These are phyloP conservation scores for Emmonsiellopsis sp. DNA, from an alignment of 2,329 filamentous ascomycete genomes.

Conservation along the genomic window DNA sequence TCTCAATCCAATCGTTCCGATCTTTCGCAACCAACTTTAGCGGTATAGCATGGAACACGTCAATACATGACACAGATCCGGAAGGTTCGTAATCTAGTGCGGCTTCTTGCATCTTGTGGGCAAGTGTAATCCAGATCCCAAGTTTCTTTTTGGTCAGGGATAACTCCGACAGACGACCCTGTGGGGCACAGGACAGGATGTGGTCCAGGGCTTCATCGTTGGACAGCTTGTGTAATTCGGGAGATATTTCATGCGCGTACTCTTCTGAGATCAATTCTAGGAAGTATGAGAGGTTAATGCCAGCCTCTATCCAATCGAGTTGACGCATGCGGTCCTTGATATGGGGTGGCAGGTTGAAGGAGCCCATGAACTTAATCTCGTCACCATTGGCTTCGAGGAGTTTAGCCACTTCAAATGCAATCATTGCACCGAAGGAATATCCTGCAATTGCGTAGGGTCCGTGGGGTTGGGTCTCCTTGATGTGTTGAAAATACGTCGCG, in stretches of 20 bases:
- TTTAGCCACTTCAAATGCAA: slow-evolving; percentile 46
- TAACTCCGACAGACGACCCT: slow-evolving; percentile 22
- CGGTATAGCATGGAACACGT: slow-evolving; percentile 36
- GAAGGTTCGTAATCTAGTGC: slow-evolving; percentile 37
- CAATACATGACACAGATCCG: slow-evolving; percentile 28
- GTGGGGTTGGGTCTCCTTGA: slow-evolving; percentile 36
- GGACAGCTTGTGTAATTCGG: slow-evolving; percentile 1
- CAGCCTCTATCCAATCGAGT: slow-evolving; percentile 27
- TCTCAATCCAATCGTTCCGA: slow-evolving; percentile 9
- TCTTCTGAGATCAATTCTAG: slow-evolving; percentile 28
- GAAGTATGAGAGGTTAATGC: slow-evolving; percentile 33
- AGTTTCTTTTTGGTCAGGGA: slow-evolving; percentile 21
- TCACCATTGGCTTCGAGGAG: slow-evolving; percentile 28
- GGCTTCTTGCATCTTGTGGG: slow-evolving; percentile 29
- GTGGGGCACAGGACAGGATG: slow-evolving; percentile 1
- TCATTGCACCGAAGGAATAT: slow-evolving; percentile 43
- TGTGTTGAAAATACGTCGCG: slow-evolving; percentile 30
- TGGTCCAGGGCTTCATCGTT: slow-evolving; percentile 10
- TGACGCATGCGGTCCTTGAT: slow-evolving; percentile 35
- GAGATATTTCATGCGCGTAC: slow-evolving; percentile 12
- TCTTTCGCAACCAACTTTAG: slow-evolving; percentile 19
- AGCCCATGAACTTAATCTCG: slow-evolving; percentile 33
- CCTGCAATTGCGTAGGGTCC: slow-evolving; percentile 47
- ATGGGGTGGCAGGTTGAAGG: slow-evolving; percentile 40
- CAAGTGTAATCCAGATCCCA: slow-evolving; percentile 24